Conservation (phyloP, 352 stramenopile species). For the Phytopythium cucurbitacearum region DNA sequence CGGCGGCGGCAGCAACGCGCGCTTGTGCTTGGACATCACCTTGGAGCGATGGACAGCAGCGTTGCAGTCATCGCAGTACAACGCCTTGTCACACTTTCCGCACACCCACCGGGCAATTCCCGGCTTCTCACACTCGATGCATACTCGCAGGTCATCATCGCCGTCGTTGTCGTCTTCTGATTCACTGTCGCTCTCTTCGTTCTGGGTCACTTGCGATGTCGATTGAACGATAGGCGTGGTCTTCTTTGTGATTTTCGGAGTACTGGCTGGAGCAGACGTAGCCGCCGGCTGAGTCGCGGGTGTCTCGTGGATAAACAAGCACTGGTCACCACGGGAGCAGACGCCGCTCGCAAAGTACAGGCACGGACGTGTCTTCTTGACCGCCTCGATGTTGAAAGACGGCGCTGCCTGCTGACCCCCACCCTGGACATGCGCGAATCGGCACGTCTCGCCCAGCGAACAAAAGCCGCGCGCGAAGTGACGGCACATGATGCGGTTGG, state of each 20-base stretch:
- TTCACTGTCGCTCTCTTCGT: neutral
- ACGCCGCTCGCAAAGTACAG: constrained; percentile 43
- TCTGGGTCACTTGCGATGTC: neutral
- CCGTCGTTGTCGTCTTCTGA: constrained; percentile 5
- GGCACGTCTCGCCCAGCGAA: constrained; percentile 21
- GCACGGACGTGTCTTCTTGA: constrained; percentile 27
- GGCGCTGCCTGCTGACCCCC: constrained; percentile 8
- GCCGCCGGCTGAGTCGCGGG: constrained; percentile 3
- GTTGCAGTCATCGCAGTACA: constrained; percentile 67
- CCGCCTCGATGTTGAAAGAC: constrained; percentile 3
- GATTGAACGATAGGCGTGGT: neutral
- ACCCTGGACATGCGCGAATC: constrained; percentile 44
- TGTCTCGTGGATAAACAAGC: constrained; percentile 34
- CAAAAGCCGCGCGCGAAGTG: constrained; percentile 56
- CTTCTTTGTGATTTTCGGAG: constrained; percentile 5
- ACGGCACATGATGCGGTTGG: constrained; percentile 32
- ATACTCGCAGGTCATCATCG: constrained; percentile 27
- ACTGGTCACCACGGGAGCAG: constrained; percentile 49
- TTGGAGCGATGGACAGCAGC: constrained; percentile 47
- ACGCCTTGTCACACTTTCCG: constrained; percentile 45
- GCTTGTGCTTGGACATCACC: constrained; percentile 61
- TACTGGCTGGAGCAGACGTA: neutral
- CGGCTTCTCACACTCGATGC: constrained; percentile 58
- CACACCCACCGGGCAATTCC: constrained; percentile 44
- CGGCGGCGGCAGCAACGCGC: constrained; percentile 8